A percentile compares a stretch with the other conserved stretches of the same genome.
phyloP scores from a whole-genome alignment of 176 grass and related monocot species.

The Aegilops sharonensis region DNA sequence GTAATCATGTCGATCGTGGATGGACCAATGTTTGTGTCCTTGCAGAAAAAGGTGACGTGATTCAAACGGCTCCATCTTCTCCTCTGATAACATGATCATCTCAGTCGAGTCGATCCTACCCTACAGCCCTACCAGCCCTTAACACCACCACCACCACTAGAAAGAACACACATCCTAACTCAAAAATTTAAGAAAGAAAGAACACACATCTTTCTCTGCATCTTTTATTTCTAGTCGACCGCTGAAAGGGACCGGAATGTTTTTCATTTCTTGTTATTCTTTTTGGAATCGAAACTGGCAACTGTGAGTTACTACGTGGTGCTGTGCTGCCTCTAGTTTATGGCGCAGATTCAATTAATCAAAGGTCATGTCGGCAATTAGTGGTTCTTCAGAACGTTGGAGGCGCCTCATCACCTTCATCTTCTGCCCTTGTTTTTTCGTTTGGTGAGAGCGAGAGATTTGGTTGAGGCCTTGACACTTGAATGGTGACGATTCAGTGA shows the following conservation, averaged over 20 bases:
- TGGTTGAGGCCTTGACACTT: neutral
- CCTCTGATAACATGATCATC: neutral
- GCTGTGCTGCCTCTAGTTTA: too few relatives aligned
- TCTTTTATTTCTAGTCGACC: neutral
- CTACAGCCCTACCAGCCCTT: neutral
- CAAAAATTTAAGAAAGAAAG: too few relatives aligned
- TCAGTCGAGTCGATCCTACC: neutral
- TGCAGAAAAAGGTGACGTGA: constrained; percentile 46
- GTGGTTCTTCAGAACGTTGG: neutral
- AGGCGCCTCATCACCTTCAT: neutral
- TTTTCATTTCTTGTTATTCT: neutral
- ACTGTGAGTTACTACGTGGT: too few relatives aligned
- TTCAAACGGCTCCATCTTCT: constrained; percentile 36
- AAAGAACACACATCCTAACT: neutral
- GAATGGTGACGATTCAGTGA: neutral
- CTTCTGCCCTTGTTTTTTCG: neutral
- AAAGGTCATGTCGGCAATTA: neutral
- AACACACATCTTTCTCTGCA: neutral
- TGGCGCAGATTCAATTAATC: too few relatives aligned
- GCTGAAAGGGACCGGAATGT: neutral
- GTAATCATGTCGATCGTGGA: neutral
- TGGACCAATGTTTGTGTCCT: neutral
- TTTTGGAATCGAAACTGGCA: too few relatives aligned
- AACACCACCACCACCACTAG: neutral
- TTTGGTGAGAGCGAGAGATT: neutral